Conservation (phyloP, 1,139 yeast species). For the Taiozyma sp. region DNA sequence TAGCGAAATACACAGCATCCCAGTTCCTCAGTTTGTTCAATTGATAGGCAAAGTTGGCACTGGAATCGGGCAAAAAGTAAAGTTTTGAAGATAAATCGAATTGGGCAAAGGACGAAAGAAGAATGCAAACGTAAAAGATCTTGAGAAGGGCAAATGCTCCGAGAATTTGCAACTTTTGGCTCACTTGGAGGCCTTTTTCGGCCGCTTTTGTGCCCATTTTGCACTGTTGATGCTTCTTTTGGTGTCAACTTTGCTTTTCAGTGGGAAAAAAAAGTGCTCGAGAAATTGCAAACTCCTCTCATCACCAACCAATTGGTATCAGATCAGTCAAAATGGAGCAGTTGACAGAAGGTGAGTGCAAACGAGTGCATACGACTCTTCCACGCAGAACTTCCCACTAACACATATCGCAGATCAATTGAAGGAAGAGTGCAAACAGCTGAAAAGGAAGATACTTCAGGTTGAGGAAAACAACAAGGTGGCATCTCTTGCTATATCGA, state of each 20-base stretch:
- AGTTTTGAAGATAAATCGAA: background rate
- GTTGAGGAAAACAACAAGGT: constrained; percentile 78
- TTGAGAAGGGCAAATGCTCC: background rate
- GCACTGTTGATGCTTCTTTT: background rate
- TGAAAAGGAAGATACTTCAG: constrained; percentile 66
- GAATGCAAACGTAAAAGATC: background rate
- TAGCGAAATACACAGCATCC: constrained; percentile 80
- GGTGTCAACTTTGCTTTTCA: background rate
- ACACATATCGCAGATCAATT: background rate
- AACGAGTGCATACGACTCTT: too few species aligned
- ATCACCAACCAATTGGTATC: background rate
- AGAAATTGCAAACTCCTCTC: background rate
- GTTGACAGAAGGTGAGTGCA: background rate
- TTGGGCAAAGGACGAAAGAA: background rate
- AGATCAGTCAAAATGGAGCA: background rate
- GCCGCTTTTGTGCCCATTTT: background rate
- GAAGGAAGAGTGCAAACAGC: constrained; percentile 34
- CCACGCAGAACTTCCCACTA: background rate
- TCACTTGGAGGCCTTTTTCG: background rate
- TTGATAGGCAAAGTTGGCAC: background rate
- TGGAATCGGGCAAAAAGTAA: background rate
- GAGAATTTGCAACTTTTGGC: background rate
- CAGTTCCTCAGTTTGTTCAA: constrained; percentile 59
- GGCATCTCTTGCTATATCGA: constrained; percentile 68
- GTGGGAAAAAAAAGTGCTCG: background rate